Evolutionary conservation across 129 eudicot species (phyloP).

Genomic region (Pulicaria dysenterica): DNA sequence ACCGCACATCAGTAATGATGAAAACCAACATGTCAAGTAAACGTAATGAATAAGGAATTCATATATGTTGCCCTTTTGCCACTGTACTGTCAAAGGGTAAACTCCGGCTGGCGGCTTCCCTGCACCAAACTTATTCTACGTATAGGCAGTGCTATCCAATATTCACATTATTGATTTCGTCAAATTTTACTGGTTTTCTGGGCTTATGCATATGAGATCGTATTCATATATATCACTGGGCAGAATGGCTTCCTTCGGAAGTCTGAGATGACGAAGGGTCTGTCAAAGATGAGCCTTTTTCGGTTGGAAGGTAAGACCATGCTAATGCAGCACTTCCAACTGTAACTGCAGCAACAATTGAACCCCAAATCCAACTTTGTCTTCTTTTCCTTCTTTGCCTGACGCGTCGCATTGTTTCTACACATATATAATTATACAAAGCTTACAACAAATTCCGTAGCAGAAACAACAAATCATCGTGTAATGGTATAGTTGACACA

Average conservation of each 20-base stretch:
- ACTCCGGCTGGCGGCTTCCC: slow-evolving; percentile 1
- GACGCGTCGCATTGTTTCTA: slow-evolving; percentile 63
- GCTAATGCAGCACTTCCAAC: slow-evolving; percentile 64
- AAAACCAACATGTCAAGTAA: not conserved
- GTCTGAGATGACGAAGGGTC: slow-evolving; percentile 21
- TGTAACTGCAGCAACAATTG: slow-evolving; percentile 60
- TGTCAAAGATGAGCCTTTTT: slow-evolving; percentile 48
- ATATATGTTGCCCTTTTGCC: not conserved
- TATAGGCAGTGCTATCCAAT: slow-evolving; percentile 17
- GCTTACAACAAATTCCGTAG: not conserved
- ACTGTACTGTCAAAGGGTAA: too few relatives aligned
- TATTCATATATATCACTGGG: slow-evolving; percentile 34
- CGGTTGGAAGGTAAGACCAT: slow-evolving; percentile 63
- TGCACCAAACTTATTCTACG: slow-evolving; percentile 24
- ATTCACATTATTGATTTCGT: slow-evolving; percentile 30
- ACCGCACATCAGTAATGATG: too few relatives aligned
- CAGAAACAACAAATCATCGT: not conserved
- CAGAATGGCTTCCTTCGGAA: slow-evolving; percentile 22
- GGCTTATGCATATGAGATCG: not conserved
- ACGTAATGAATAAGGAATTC: not conserved
- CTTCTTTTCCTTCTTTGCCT: slow-evolving; percentile 72
- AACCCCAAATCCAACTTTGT: slow-evolving; percentile 80
- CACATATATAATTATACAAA: slow-evolving; percentile 16
- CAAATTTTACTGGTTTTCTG: slow-evolving; percentile 3
- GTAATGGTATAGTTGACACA: not conserved